Evolutionary conservation across 192 early-diverging fungal species (phyloP), one percentile per base, ranked within the genome.

Genomic region (Gigaspora rosea): DNA sequence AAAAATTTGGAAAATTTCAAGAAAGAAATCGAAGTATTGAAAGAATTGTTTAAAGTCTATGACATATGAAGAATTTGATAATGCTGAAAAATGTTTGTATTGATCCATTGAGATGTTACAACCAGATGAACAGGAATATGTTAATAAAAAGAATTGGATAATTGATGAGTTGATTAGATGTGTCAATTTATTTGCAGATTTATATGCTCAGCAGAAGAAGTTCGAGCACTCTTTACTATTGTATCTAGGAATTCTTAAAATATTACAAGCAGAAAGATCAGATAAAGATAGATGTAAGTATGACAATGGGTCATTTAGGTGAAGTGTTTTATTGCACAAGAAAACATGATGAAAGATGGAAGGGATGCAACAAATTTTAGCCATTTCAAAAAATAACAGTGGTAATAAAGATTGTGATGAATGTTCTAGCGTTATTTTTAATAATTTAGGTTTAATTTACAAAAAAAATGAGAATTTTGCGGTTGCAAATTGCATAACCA

Each of bases 331-430:
- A 77, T 71, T 86, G 79, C 0, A 52, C 82, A 52, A 71, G 78
- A 12, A 85, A 88, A 65, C 33, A 79, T 22, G 84, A 89, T n/a
- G 86, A 86, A 27, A 85, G 4, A 57, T 89, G 47, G 86, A 86
- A 3, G 88, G 88, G 88, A 79, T 86, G 59, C 88, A 89, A 36
- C 80, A 82, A 69, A 79, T 84, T 4, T 76, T 89, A 36, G 66
- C 65, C 15, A 84, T 84, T 32, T 80, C 84, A 57, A 81, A 85
- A 32, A 69, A 67, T n/a, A 81, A 78, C 61, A 67, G 73, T 8
- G 80, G 77, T 15, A 76, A 77, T 13, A 79, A 80, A 33, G 85
- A 87, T 71, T 89, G 88, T 67, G 79, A 82, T 56, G 88, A 89
- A 78, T 89, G 88, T 73, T 84, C 85, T 15, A 86, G 81, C 12